phyloP scores from a whole-genome alignment of 805 yeast species.

The Hanseniaspora mollemarum region DNA sequence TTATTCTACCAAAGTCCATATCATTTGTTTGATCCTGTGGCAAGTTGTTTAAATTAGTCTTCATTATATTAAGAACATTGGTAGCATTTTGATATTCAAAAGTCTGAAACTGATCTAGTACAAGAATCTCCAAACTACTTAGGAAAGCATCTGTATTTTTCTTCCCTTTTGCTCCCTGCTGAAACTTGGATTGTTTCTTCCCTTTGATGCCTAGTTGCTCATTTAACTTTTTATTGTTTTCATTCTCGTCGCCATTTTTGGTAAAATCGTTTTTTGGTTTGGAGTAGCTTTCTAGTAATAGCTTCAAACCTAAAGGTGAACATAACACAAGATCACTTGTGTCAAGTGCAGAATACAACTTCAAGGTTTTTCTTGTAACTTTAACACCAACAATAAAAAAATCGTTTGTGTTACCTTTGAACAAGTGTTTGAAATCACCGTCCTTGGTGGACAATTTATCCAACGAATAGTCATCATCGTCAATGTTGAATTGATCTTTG shows the following conservation, averaged over 20 bases:
- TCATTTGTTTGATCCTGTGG: constrained; percentile 73
- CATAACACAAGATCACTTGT: constrained; percentile 79
- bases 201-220: constrained; percentile 6
- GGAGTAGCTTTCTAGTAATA: constrained; percentile 38
- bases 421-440: constrained; percentile 64
- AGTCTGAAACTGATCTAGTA: constrained; percentile 76
- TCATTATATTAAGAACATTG: constrained; percentile 55
- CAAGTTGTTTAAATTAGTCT: constrained; percentile 58
- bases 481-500: constrained; percentile 52
- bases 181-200: constrained; percentile 16
- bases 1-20: constrained; percentile 71
- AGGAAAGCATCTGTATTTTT: constrained; percentile 69
- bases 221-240: constrained; percentile 30
- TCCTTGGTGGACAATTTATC: constrained; percentile 44
- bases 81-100: constrained; percentile 90
- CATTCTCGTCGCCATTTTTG: constrained; percentile 37
- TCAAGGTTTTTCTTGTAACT: constrained; percentile 76
- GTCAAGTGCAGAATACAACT: constrained; percentile 72
- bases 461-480: constrained; percentile 34
- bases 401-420: constrained; percentile 85
- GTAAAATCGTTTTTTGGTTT: constrained; percentile 4
- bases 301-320: constrained; percentile 78
- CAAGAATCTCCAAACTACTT: constrained; percentile 72
- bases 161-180: constrained; percentile 21
- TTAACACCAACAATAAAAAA: constrained; percentile 85